These are phyloP conservation scores for Ceratocystis destructans DNA, from an alignment of 2,329 filamentous ascomycete genomes.

Conservation along the genomic window DNA sequence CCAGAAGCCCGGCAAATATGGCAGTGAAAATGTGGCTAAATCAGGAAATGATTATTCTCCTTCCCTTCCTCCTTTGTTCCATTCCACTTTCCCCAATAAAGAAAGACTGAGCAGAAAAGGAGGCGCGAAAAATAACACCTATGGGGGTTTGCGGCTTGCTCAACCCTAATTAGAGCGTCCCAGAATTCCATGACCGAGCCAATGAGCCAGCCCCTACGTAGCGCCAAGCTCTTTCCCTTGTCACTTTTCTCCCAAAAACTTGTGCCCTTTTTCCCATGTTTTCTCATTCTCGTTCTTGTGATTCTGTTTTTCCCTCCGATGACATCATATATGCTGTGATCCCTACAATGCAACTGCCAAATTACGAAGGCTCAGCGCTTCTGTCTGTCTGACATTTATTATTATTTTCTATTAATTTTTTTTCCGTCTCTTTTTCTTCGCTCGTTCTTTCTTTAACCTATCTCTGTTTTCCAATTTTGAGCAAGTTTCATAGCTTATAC, in stretches of 20 bases:
- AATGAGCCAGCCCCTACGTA: no score
- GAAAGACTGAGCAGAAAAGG: no score
- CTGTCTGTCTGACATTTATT: background rate
- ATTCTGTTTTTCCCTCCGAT: background rate
- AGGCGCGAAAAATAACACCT: no score
- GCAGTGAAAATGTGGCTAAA: no score
- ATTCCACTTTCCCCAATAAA: no score
- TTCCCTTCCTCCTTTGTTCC: no score
- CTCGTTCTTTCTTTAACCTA: background rate
- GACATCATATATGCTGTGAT: background rate
- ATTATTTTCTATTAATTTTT: slow-evolving; percentile 1
- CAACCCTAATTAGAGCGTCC: no score
- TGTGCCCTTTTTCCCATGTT: background rate
- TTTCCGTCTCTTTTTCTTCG: background rate
- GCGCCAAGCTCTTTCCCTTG: background rate
- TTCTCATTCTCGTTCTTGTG: background rate
- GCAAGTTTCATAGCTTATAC: background rate
- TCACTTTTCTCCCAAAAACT: background rate
- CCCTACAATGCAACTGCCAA: background rate
- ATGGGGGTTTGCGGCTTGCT: no score
- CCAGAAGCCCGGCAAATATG: no score
- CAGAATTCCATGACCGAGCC: no score
- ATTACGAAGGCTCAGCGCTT: background rate
- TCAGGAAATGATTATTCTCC: no score
- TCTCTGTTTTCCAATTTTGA: background rate